Evolutionary conservation across 2,329 filamentous ascomycete genomes (phyloP), one percentile per base, ranked within the genome.

Genomic region (Beauveria asiatica): DNA sequence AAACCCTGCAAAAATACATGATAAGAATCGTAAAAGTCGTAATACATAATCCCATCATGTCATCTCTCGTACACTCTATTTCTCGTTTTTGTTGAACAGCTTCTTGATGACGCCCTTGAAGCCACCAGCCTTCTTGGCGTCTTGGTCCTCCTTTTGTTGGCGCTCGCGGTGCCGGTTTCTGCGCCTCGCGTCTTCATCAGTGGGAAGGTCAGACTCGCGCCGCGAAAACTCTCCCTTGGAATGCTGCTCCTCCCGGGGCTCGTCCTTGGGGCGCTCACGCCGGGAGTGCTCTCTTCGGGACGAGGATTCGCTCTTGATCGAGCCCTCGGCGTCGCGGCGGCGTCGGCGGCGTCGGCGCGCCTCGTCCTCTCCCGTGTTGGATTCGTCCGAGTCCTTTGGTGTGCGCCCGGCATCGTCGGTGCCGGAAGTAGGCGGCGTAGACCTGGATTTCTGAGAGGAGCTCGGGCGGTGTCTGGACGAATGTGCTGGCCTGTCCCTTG

Each of bases 111-210:
- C 67, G 37, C 63, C 65, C 64, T 69, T 70, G 56, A 70, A 66
- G 30, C 69, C 68, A 41, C 66, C 63, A 56, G 67, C 55, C 62
- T 70, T 71, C 67, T 67, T 71, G 59, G 70, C 63, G 39, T 68
- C 63, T 61, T 3, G 11, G 33, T 72, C 68, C 61, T 60, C 42
- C 65, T 66, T 71, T 62, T 64, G 72, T 65, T 68, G 67, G 60
- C 70, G 64, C 64, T 71, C 67, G 50, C 68, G 62, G 23, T 69
- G 68, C 53, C 73, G 70, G 45, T 70, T 74, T 63, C 68, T 72
- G 48, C 68, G 69, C 23, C 68, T 72, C 17, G 64, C 68, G 62
- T 73, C 67, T 13, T 60, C 54, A 17, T 61, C 59, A 1, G 41
- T 23, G 5, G 45, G 44, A 3, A n/a, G 6, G 5, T 37, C 49